Base-by-base conservation (phyloP, 2,329 filamentous ascomycete species). In the Penicillium nordicum region DNA sequence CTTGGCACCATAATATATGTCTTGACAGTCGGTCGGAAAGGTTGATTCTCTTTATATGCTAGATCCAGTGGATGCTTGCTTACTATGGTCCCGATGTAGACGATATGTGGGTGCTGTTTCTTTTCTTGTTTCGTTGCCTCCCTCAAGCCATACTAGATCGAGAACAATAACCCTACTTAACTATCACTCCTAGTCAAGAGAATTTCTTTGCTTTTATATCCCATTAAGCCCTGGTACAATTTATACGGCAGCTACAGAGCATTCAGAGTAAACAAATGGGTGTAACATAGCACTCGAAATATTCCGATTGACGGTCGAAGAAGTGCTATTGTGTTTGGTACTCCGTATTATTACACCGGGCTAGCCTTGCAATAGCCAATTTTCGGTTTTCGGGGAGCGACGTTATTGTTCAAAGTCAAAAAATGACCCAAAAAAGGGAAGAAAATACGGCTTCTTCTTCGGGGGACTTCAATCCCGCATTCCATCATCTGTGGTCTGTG, bases 1-100 rank as follows among this genome's bases (percentile, higher is more conserved):
- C 53, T 55, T 55, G 48, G 53, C 53, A 41, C 14, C 1, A 8
- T 18, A n/a, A n/a, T 30, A 43, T 43, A 43, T 43, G n/a, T 14
- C 10, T 50, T 11, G 21, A 34, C 10, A 21, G 4, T 36, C 5
- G 34, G 25, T 27, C 16, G 16, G 14, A 5, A n/a, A 25, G 5
- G 21, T 36, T 25, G 14, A 25, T n/a, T 16, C 12, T 32, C 1
- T 12, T 23, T 6, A 23, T 45, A 23, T 45, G 8, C 8, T 23
- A 2, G n/a, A 21, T 29, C 6, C 2, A 3, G 4, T 23, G 11
- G 4, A 10, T 27, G 4, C 11, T 44, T 18, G 16, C 16, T 18
- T 8, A 8, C 2, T 29, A 18, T 29, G 12, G 5, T 30, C 10
- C 16, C 18, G 25, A 1, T 30, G 10, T 44, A 7, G 16, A 29